These are phyloP conservation scores for Akanthomyces uredinophilus DNA, from an alignment of 2,329 filamentous ascomycete species.

Conservation along the genomic window DNA sequence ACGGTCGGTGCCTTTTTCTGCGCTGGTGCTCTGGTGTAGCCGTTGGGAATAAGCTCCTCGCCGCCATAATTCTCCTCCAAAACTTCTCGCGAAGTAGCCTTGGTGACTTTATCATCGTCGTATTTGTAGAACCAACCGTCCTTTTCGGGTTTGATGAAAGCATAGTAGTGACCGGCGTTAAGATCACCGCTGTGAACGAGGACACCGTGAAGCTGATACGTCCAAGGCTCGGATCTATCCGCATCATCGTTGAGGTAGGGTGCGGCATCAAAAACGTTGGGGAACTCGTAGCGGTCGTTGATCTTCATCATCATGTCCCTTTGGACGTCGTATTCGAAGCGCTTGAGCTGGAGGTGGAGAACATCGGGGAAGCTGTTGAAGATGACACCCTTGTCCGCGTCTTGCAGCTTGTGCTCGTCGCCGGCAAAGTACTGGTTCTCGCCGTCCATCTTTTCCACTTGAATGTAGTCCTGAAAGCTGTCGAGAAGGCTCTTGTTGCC, in stretches of 20 bases:
- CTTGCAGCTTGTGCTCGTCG: slow-evolving; percentile 85
- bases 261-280: slow-evolving; percentile 74
- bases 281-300: slow-evolving; percentile 87
- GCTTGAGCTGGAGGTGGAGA: slow-evolving; percentile 89
- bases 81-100: slow-evolving; percentile 83
- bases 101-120: slow-evolving; percentile 96
- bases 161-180: slow-evolving; percentile 97
- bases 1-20: slow-evolving; percentile 55
- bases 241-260: slow-evolving; percentile 84
- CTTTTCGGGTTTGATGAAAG: slow-evolving; percentile 88
- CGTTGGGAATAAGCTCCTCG: slow-evolving; percentile 59
- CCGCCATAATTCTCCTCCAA: slow-evolving; percentile 96
- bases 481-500: slow-evolving; percentile 90
- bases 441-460: slow-evolving; percentile 93
- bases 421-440: slow-evolving; percentile 98
- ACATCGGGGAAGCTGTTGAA: slow-evolving; percentile 94
- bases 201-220: slow-evolving; percentile 90
- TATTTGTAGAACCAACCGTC: slow-evolving; percentile 96
- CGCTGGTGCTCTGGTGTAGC: slow-evolving; percentile 39
- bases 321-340: slow-evolving; percentile 96
- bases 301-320: slow-evolving; percentile 99
- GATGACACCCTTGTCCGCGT: slow-evolving; percentile 96
- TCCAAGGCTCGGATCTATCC: slow-evolving; percentile 82
- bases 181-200: slow-evolving; percentile 94
- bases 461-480: slow-evolving; percentile 93